phyloP scores from a whole-genome alignment of 75 land plant species.

The Sequoia sempervirens region DNA sequence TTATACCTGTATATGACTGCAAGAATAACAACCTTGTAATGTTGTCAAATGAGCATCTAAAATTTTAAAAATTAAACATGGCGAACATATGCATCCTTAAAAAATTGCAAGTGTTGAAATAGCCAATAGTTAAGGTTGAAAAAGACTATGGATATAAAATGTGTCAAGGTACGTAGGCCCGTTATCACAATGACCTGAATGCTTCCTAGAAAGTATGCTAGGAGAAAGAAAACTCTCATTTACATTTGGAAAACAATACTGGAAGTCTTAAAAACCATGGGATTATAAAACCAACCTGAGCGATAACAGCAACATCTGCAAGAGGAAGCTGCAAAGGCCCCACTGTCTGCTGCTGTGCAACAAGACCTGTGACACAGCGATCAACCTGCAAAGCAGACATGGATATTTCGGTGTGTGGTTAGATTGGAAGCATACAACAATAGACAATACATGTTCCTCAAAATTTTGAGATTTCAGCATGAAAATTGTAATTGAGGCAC shows the following conservation, averaged over 20 bases:
- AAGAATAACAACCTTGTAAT: conserved; percentile 6
- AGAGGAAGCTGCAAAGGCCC: conserved; percentile 92
- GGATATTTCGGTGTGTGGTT: neutral
- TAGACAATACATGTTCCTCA: neutral
- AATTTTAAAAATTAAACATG: neutral
- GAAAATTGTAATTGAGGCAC: neutral
- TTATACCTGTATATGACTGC: conserved; percentile 63
- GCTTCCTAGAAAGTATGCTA: neutral
- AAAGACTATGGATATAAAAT: neutral
- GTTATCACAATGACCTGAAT: neutral
- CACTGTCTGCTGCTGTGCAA: conserved; percentile 95
- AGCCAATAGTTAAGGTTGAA: neutral
- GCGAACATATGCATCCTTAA: neutral
- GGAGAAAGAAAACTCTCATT: neutral
- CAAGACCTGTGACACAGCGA: conserved; percentile 93
- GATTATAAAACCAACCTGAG: conserved; percentile 39
- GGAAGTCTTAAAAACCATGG: neutral
- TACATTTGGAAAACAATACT: neutral
- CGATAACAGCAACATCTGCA: conserved; percentile 92
- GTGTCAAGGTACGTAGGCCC: neutral
- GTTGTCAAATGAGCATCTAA: neutral
- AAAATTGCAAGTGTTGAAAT: neutral
- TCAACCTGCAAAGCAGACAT: conserved; percentile 48
- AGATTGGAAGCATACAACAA: neutral
- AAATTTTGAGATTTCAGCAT: neutral